Evolutionary conservation across 2,329 filamentous ascomycete genomes (phyloP), one percentile per base, ranked within the genome.

Genomic region (Ampelomyces quisqualis): DNA sequence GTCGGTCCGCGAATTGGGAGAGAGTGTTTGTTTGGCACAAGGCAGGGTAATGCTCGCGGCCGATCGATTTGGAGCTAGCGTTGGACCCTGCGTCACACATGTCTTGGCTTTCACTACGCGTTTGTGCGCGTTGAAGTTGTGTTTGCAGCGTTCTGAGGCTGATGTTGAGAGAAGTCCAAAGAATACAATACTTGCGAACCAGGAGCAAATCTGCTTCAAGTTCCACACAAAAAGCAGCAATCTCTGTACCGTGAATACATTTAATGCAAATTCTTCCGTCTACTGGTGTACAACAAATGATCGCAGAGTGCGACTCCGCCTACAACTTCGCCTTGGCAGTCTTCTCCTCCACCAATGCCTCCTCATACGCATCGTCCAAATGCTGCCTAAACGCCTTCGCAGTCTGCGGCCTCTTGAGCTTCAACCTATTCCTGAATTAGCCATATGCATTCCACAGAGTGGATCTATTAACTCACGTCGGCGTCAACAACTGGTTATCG

Each of bases 401-500:
- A 4, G 80, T 75, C 48, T 84, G 81, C 33, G 84, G 81, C 29
- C 84, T 77, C 73, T 88, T 88, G 59, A 88, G 71, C 68, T 88
- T 88, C 47, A 88, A 69, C 40, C 83, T 86, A 47, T 20, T 17
- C 6, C 8, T 9, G 21, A 34, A 44, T 59, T 45, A 64, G 53
- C 45, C 43, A 20, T 2, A 18, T 33, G 11, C 21, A 19, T 13
- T 20, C 17, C 11, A 34, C 14, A 27, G 17, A 20, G 18, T n/a
- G 23, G 31, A 13, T 8, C 14, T n/a, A 3, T 24, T 20, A 31
- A 81, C 86, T 82, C 79, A 91, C 87, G 88, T 94, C 15, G 88
- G 88, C 14, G 88, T 93, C 64, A 90, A 72, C 34, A 96, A 76
- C 70, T 95, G 87, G 64, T 98, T 98, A 35, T 95, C 90, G 51